phyloP scores from a whole-genome alignment of 2,329 filamentous ascomycete species.

The Exophiala lecanii-corni region DNA sequence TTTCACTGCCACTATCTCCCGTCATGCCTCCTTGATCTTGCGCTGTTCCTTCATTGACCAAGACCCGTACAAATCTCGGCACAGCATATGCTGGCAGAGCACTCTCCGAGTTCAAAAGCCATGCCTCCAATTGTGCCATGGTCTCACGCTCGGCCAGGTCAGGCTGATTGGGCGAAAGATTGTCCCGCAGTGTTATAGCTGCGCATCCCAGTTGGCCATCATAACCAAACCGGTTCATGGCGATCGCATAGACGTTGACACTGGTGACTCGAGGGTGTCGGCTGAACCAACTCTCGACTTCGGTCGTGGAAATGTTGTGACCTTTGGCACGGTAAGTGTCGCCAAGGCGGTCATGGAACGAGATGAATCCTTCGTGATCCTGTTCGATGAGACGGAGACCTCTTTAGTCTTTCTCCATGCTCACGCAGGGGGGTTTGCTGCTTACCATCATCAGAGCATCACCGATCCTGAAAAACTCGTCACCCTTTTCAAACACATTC shows the following conservation, averaged over 20 bases:
- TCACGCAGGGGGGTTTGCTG: slow-evolving; percentile 31
- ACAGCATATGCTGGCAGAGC: slow-evolving; percentile 18
- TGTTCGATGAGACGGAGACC: too few relatives aligned
- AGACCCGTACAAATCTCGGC: slow-evolving; percentile 16
- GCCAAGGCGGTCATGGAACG: slow-evolving; percentile 64
- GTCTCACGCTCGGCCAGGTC: slow-evolving; percentile 4
- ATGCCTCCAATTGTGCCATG: slow-evolving; percentile 13
- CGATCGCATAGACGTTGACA: slow-evolving; percentile 14
- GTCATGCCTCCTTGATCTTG: slow-evolving; percentile 6
- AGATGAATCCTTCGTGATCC: slow-evolving; percentile 65
- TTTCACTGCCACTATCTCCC: slow-evolving; percentile 9
- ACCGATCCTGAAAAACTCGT: slow-evolving; percentile 79
- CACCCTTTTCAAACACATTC: slow-evolving; percentile 67
- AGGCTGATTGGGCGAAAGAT: background rate
- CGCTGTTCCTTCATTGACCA: slow-evolving; percentile 9
- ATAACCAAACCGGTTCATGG: slow-evolving; percentile 15
- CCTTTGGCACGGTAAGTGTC: slow-evolving; percentile 58
- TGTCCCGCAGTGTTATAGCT: slow-evolving; percentile 11
- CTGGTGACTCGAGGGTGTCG: slow-evolving; percentile 4
- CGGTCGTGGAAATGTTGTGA: slow-evolving; percentile 71
- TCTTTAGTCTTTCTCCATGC: too few relatives aligned
- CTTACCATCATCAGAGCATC: slow-evolving; percentile 56
- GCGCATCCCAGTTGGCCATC: slow-evolving; percentile 6
- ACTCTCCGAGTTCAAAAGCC: slow-evolving; percentile 10
- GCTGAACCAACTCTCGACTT: slow-evolving; percentile 6